Evolutionary conservation across 148 eudicot genomes (phyloP), one percentile per base, ranked within the genome.

Genomic region (Chenopodium berlandieri): DNA sequence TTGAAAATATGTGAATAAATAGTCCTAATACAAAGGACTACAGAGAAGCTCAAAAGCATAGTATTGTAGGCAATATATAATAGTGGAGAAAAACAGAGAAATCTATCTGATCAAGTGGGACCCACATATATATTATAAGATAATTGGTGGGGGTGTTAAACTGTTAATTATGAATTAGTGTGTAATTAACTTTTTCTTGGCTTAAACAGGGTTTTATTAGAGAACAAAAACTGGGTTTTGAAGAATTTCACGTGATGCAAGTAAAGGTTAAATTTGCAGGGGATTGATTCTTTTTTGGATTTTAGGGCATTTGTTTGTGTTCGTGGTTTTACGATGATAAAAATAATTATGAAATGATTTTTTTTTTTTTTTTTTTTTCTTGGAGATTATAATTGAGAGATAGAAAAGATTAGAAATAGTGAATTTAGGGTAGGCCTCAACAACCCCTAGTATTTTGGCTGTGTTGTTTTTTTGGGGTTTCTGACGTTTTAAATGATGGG

Each of bases 31-130:
- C 25, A 22, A 62, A 62, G 30, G 37, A 48, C 31, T 11, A 44
- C 1, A 47, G 23, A 31, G 27, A 78, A 27, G 27, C 30, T 66
- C 1, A 47, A 47, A 0, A 47, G 17, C 20, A 27, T 25, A 37
- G 40, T 56, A 31, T 34, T 34, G 56, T 58, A 73, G 34, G 30
- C 47, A 71, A 50, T 79, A 25, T 37, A 79, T 79, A 52, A 27
- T 22, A 30, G 11, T 16, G 14, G 30, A 77, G 52, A 77, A 12
- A 34, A 9, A 16, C 23, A 11, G 7, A 66, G 37, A 1, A 20
- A 34, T 56, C 62, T 16, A 56, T 14, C 20, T 17, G 62, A 56
- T 56, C 62, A 56, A 56, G 17, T 16, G 60, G 22, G 60, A 30
- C 34, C 44, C 44, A 6, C 71, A 67, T 67, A 2, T 25, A 25